Conservation (phyloP, 352 stramenopile species). For the Globisporangium uncinulatum region DNA sequence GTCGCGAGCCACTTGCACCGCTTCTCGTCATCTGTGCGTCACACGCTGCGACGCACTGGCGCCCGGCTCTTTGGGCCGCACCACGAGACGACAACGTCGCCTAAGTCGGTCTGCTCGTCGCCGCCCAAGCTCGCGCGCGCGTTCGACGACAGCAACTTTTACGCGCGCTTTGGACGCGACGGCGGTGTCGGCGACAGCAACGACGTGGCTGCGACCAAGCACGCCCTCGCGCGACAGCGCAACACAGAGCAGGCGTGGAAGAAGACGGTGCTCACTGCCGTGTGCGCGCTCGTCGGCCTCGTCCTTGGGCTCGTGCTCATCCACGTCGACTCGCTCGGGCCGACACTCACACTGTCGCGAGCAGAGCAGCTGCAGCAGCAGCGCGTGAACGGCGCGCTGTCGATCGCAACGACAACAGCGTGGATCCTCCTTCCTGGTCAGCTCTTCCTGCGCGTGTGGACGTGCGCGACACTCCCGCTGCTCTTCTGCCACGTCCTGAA, state of each 20-base stretch:
- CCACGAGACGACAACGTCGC: constrained; percentile 26
- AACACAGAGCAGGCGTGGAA: constrained; percentile 13
- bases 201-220: constrained; percentile 17
- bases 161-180: constrained; percentile 18
- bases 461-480: constrained; percentile 31
- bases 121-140: constrained; percentile 27
- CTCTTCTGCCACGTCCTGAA: constrained; percentile 44
- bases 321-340: constrained; percentile 15
- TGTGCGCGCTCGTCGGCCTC: constrained; percentile 25
- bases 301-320: constrained; percentile 29
- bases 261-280: constrained; percentile 15
- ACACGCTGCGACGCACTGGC: constrained; percentile 25
- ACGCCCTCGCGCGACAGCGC: constrained; percentile 3
- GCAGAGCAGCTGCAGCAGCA: constrained; percentile 16
- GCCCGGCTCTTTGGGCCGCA: constrained; percentile 18
- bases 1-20: constrained; percentile 30
- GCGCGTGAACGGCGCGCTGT: constrained; percentile 23
- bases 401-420: constrained; percentile 15
- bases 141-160: constrained; percentile 46
- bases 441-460: constrained; percentile 45
- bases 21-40: constrained; percentile 33
- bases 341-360: constrained; percentile 22
- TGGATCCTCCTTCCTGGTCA: constrained; percentile 42
- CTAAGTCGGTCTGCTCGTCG: constrained; percentile 32
- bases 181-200: constrained; percentile 23